Base-by-base conservation (phyloP, 306 rosid genomes). In the Casuarina equisetifolia region DNA sequence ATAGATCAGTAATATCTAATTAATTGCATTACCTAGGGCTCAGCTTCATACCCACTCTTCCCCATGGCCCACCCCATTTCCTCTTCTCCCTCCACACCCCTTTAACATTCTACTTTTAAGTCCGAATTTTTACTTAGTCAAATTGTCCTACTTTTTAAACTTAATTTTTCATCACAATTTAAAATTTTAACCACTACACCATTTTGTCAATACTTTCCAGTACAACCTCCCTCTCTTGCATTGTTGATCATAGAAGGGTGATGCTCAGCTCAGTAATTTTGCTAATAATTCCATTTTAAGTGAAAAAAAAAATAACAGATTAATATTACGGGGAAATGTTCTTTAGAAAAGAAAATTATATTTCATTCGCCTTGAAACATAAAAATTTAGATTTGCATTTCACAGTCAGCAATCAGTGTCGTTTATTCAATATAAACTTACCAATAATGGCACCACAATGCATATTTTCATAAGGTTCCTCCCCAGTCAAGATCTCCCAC, bases 371-470 rank as follows among this genome's bases (percentile, higher is more conserved):
- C 11, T 40, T 35, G 8, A 45, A 74, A 36, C 50, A 54, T 36
- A 69, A 6, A 58, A 57, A 61, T 20, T 5, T 16, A 3, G 25
- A 42, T 17, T 15, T 9, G 52, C 11, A 49, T 66, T 61, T 59
- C 54, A 69, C 42, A 69, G 63, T 55, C 25, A 72, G 71, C 17
- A 72, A n/a, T 55, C 8, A 53, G 9, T 17, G 49, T 50, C 42
- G 3, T 20, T 12, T 45, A 36, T 74, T 48, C 70, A 38, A 48
- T 43, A 32, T 53, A 64, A 76, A 61, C 81, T 72, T 81, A 76
- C 84, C 84, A 19, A 81, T 81, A 80, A 81, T 76, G 59, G 84
- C 84, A 72, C 84, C 84, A 46, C 84, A 81, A 62, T 81, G 84
- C 84, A 81, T 76, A 72, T 81, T 72, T 46, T 77, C 81, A 9